Percentiles rank a stretch among this genome's conserved stretches.
Evolutionary conservation across 306 rosid genomes (phyloP).

Genomic region (Inga leiocalycina): DNA sequence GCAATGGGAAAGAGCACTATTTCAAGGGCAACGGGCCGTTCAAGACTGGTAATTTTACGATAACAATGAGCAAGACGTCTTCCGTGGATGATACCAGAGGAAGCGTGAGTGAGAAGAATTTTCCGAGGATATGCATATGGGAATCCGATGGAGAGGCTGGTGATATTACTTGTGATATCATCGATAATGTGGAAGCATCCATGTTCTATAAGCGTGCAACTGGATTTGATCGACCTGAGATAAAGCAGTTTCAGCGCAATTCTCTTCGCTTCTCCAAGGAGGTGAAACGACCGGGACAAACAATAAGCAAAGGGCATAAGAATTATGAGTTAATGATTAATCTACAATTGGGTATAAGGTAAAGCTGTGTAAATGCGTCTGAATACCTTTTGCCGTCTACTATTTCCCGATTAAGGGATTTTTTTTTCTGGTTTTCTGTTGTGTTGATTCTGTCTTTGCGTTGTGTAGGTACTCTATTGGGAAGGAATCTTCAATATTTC

Average conservation of each 20-base stretch:
- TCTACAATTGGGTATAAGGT: conserved; percentile 94
- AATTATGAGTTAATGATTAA: conserved; percentile 93
- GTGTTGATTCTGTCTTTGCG: conserved; percentile 2
- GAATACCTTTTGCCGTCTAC: neutral
- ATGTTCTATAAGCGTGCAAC: conserved; percentile 55
- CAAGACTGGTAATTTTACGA: conserved; percentile 41
- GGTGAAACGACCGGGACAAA: conserved; percentile 82
- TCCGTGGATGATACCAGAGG: conserved; percentile 59
- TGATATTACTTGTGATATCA: conserved; percentile 90
- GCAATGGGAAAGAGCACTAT: conserved; percentile 42
- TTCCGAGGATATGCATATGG: conserved; percentile 93
- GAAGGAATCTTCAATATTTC: conserved; percentile 72
- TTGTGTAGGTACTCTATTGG: conserved; percentile 75
- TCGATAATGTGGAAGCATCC: conserved; percentile 83
- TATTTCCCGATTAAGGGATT: conserved; percentile 6
- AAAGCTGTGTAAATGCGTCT: neutral
- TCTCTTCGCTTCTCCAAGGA: conserved; percentile 57
- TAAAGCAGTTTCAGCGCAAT: conserved; percentile 51
- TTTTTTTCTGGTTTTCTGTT: neutral
- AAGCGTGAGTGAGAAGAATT: conserved; percentile 53
- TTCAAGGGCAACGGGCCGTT: conserved; percentile 39
- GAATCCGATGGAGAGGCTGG: conserved; percentile 96
- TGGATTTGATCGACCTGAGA: conserved; percentile 42
- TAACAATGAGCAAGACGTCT: conserved; percentile 70
- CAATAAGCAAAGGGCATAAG: conserved; percentile 87